A percentile compares a stretch with the other conserved stretches of the same genome.
Evolutionary conservation across 140 eudicot species (phyloP).

Genomic region (Erigeron philadelphicus): DNA sequence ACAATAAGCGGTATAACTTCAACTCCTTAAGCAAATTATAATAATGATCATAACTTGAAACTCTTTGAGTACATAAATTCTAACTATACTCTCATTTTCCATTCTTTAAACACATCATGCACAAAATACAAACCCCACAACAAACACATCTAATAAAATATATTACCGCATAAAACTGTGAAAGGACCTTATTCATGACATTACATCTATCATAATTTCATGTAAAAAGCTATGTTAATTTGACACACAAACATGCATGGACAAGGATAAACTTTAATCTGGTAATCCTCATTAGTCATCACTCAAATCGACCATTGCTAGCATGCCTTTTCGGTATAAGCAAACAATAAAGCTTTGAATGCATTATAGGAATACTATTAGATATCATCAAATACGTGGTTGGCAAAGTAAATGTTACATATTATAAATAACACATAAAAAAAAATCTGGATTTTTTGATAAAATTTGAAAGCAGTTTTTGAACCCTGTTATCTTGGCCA

Average conservation of each 20-base stretch:
- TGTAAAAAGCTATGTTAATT: conserved; percentile 76
- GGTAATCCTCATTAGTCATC: no score
- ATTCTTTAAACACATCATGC: conserved; percentile 1
- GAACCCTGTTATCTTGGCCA: no score
- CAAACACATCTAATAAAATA: neutral
- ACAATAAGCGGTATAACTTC: conserved; percentile 81
- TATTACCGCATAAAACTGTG: neutral
- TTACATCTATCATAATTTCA: conserved; percentile 93
- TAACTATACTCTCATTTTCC: neutral
- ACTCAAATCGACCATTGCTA: neutral
- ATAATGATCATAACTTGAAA: neutral
- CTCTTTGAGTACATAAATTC: neutral
- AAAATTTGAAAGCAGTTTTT: no score
- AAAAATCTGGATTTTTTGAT: no score
- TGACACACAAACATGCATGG: conserved; percentile 65
- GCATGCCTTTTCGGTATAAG: conserved; percentile 6
- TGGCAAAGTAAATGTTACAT: no score
- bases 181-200: conserved; percentile 63
- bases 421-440: no score
- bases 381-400: no score
- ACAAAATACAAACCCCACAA: no score
- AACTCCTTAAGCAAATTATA: conserved; percentile 8
- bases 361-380: no score
- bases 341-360: neutral
- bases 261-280: no score